Conservation (phyloP, 768 basidiomycete genomes). For the Sarcodon sp. region DNA sequence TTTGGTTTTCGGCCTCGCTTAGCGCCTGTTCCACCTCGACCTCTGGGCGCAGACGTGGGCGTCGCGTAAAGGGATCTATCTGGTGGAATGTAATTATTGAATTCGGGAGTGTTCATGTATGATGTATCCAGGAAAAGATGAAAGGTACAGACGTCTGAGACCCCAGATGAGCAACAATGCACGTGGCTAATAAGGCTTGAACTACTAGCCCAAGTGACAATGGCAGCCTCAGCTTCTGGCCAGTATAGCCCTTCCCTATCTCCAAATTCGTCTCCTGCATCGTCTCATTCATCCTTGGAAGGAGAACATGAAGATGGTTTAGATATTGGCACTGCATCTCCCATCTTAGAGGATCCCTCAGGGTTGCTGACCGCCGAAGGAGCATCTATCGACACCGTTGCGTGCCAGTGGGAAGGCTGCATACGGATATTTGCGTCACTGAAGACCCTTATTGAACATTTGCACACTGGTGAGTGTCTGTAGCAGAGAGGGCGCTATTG, state of each 20-base stretch:
- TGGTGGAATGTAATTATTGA: conserved; percentile 12
- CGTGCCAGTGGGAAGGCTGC: conserved; percentile 81
- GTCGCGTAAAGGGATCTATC: conserved; percentile 13
- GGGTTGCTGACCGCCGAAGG: conserved; percentile 1
- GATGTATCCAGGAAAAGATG: too few relatives aligned
- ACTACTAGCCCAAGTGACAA: not conserved
- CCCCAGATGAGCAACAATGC: not conserved
- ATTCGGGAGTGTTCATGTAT: conserved; percentile 13
- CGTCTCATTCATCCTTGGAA: conserved; percentile 15
- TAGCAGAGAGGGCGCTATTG: too few relatives aligned
- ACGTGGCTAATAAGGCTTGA: not conserved
- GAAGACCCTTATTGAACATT: conserved; percentile 67
- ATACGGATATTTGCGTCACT: conserved; percentile 60
- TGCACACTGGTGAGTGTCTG: conserved; percentile 54
- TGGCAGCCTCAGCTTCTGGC: not conserved
- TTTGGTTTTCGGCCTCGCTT: conserved; percentile 21
- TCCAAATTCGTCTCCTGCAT: conserved; percentile 27
- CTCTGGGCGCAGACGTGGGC: conserved; percentile 7
- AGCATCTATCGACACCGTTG: conserved; percentile 38
- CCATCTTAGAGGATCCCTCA: conserved; percentile 4
- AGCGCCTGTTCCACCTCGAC: conserved; percentile 10
- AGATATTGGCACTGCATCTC: conserved; percentile 6
- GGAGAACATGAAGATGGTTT: conserved; percentile 8
- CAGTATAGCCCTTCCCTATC: conserved; percentile 22
- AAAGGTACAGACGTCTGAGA: too few relatives aligned